Base-by-base conservation (phyloP, 768 basidiomycete species). In the Russula virescens region DNA sequence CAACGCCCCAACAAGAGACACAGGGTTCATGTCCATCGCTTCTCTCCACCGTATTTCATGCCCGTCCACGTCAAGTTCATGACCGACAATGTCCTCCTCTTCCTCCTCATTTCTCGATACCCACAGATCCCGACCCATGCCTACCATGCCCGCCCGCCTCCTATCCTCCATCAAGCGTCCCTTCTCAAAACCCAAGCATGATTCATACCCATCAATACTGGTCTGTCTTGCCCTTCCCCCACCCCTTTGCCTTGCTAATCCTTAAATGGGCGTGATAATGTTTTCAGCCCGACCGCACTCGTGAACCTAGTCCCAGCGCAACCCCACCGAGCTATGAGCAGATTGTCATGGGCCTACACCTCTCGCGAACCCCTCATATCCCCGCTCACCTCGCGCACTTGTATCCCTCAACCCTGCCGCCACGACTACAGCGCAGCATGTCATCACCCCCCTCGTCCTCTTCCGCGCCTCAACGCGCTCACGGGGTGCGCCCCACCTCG, bases 331-430 rank as follows among this genome's bases (percentile, higher is more conserved):
- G 84, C 51, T 79, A 88, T 45, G 83, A 87, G 68, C 88, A 90
- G 73, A 90, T 90, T 63, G 85, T 86, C 16, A 89, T 90, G 87
- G 88, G 88, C 21, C 78, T 90, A 25, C 88, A 90, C 72, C 75
- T 87, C 34, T 89, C 88, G 7, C 83, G 86, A 42, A 90, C 88
- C 1, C 88, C 88, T 4, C 88, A 89, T 70, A 73, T 89, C 31
- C 80, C 83, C 47, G 78, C 80, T 10, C 70, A 66, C 53, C 64
- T 60, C 45, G 48, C 64, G 8, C 67, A 55, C 66, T 54, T 60
- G 4, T 38, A 50, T 42, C 63, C 58, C 0, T 57, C 51, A 19
- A 10, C 46, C 0, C 18, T 67, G 46, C 55, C 38, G 26, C 55
- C 1, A 46, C 58, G 34, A 4, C 47, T 58, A 23, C 67, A 48